Evolutionary conservation across 805 yeast genomes (phyloP), one percentile per base, ranked within the genome.

Genomic region (Wickerhamiella brachini): DNA sequence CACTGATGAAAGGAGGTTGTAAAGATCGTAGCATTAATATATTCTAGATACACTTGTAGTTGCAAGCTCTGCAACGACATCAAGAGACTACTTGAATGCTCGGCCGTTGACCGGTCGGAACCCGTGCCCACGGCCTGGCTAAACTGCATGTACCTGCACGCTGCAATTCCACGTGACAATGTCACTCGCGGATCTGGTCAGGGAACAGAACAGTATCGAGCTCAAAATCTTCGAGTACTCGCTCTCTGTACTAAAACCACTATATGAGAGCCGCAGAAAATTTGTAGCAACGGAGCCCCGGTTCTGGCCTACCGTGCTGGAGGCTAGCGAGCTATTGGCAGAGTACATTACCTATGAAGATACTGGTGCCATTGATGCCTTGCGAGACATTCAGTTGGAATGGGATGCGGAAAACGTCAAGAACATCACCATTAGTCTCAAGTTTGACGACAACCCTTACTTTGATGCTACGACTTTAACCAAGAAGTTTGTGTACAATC

Each of bases 301-400:
- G 56, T 88, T 90, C 65, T 90, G 97, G 97, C 82, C 84, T 59
- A 76, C 83, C 49, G 95, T 85, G 0, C 67, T 90, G 10, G 87
- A 85, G 61, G 83, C 83, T 59, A 83, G 84, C 49, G 95, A 85
- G 56, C 84, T 63, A 23, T 52, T 90, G 62, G 82, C 85, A 15
- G 95, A 88, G 55, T 86, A 77, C 63, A 70, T 89, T 18, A 74
- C 79, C 29, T 78, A 82, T 1, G 85, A 83, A 39, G 97, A 89
- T 65, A 78, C 81, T 68, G 81, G 81, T 63, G 83, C 76, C 58
- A 64, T 88, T 47, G 96, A 88, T 59, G 65, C 66, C 47, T 75
- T 89, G 51, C 69, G 67, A 34, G 84, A 85, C 54, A 69, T 90
- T 7, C 73, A 73, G 54, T 83, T 90, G 12, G 65, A 62, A n/a